Evolutionary conservation across 2,329 filamentous ascomycete species (phyloP), one percentile per base, ranked within the genome.

Genomic region (Penicillium sp.): DNA sequence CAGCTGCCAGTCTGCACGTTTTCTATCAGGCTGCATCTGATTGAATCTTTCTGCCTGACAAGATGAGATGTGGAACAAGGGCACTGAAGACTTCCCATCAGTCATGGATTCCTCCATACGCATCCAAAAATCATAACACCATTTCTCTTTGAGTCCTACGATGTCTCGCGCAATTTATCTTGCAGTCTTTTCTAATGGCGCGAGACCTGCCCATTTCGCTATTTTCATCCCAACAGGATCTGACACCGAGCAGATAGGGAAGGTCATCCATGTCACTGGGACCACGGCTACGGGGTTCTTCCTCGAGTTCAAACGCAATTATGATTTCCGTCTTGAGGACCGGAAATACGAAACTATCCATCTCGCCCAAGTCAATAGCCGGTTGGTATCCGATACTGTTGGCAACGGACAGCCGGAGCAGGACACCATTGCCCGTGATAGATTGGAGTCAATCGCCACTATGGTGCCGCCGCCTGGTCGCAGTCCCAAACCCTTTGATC

Each of bases 271-370:
- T 35, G 60, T 62, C 20, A 56, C 57, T 18, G 58, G 61, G 1
- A 60, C 51, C 14, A 50, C 51, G 24, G 52, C 55, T 46, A 63
- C 56, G 5, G 61, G 58, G 11, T 62, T 55, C 45, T 46, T 49
- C 8, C 58, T 59, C 5, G 60, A 63, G 38, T 63, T 62, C 58
- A 62, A 62, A 24, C 60, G 60, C 30, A 59, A 60, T 30, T 59
- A 63, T 47, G 55, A 62, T 33, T 49, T 55, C 23, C 26, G 42
- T 33, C 47, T 51, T 24, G 59, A 59, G 21, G 38, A 56, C 11
- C 60, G 60, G 21, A 47, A 21, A 18, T 55, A 49, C 45, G 38
- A 61, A 38, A 58, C 23, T 21, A 43, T 59, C 30, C 53, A 18
- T 18, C 59, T 63, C 20, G 56, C 23, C 5, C 24, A 53, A 30